Evolutionary conservation across 2,329 filamentous ascomycete species (phyloP).

Genomic region (Gliomastix tumulicola): DNA sequence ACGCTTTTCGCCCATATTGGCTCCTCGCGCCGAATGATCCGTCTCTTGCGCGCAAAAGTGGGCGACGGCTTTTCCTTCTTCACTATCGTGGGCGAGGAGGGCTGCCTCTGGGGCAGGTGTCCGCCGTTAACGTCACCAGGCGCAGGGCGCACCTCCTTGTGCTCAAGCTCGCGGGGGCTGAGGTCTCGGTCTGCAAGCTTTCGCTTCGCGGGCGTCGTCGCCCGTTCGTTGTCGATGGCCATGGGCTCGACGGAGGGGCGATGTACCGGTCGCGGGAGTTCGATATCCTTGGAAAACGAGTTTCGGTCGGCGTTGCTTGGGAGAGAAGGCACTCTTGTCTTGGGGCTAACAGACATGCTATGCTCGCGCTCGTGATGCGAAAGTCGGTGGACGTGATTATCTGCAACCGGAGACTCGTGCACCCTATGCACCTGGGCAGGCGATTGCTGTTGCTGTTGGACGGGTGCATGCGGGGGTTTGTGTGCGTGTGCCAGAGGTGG

Average conservation of each 20-base stretch:
- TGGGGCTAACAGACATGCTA: slow-evolving; percentile 72
- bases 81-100: not conserved
- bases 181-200: slow-evolving; percentile 32
- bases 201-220: slow-evolving; percentile 29
- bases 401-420: slow-evolving; percentile 33
- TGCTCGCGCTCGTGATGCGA: slow-evolving; percentile 57
- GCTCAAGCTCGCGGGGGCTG: slow-evolving; percentile 43
- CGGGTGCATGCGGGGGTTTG: slow-evolving; percentile 22
- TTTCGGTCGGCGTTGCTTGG: slow-evolving; percentile 32
- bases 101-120: not conserved
- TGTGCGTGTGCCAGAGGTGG: slow-evolving; percentile 22
- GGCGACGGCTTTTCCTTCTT: slow-evolving; percentile 10
- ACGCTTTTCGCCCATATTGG: slow-evolving; percentile 43
- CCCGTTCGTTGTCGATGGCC: slow-evolving; percentile 18
- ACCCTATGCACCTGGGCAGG: too few relatives aligned
- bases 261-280: too few relatives aligned
- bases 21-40: slow-evolving; percentile 23
- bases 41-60: slow-evolving; percentile 31
- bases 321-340: slow-evolving; percentile 55
- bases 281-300: slow-evolving; percentile 12
- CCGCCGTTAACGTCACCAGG: slow-evolving; percentile 42
- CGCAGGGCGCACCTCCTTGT: slow-evolving; percentile 37
- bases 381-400: not conserved
- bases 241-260: too few relatives aligned
- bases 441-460: too few relatives aligned